These are phyloP conservation scores for Aspergillus quadrilineatus DNA, from an alignment of 2,329 filamentous ascomycete genomes.

Conservation along the genomic window DNA sequence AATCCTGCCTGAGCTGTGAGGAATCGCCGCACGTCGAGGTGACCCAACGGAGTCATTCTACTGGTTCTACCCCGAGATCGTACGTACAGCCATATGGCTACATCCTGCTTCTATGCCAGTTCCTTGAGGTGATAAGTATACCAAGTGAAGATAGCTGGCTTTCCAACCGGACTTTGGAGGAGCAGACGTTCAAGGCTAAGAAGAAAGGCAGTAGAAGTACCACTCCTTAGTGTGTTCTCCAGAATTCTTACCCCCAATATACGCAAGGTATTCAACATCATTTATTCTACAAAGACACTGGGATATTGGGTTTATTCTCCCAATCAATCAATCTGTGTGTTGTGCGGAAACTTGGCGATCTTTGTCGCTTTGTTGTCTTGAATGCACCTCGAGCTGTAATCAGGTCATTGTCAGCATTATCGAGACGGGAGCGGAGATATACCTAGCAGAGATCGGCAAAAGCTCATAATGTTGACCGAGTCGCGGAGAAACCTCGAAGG, in stretches of 20 bases:
- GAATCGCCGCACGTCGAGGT: background rate
- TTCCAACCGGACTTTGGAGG: no score
- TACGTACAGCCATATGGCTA: background rate
- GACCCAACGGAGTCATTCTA: background rate
- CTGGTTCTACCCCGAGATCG: background rate
- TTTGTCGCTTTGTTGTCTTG: background rate
- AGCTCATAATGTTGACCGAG: slow-evolving; percentile 6
- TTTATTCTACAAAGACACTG: background rate
- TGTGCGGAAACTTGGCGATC: background rate
- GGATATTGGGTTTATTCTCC: background rate
- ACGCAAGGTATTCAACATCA: background rate
- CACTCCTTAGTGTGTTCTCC: no score
- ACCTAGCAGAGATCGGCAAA: slow-evolving; percentile 10
- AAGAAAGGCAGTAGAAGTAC: background rate
- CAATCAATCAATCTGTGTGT: background rate
- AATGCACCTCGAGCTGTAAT: background rate
- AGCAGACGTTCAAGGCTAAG: background rate
- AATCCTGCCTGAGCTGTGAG: background rate
- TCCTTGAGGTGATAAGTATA: background rate
- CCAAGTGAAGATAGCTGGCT: no score
- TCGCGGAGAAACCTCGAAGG: background rate
- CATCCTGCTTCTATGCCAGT: background rate
- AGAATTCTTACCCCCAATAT: no score
- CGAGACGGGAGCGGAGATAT: background rate
- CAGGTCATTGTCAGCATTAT: slow-evolving; percentile 11